phyloP scores from a whole-genome alignment of 495 filamentous ascomycete genomes.

The Daldinia grandis region DNA sequence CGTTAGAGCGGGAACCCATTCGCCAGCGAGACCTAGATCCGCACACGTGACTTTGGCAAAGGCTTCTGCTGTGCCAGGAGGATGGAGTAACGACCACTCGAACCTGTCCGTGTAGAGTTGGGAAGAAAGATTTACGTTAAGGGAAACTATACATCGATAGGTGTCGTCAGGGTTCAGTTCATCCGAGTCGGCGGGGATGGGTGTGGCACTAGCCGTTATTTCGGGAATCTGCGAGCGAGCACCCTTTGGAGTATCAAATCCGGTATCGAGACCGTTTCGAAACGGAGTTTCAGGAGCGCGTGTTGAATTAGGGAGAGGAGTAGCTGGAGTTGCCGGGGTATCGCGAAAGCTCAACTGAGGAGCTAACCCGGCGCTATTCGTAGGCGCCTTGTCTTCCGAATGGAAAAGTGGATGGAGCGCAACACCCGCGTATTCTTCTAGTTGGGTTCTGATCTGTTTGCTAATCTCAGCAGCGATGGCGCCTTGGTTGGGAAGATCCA shows the following conservation, averaged over 20 bases:
- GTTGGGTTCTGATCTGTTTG: conserved; percentile 89
- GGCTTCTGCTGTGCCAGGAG: conserved; percentile 86
- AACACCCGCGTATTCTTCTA: conserved; percentile 96
- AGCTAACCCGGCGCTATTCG: conserved; percentile 28
- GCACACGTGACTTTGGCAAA: conserved; percentile 93
- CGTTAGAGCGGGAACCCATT: conserved; percentile 93
- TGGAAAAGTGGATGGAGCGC: conserved; percentile 93
- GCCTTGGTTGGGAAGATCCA: conserved; percentile 83
- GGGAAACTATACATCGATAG: conserved; percentile 86
- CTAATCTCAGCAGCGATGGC: conserved; percentile 79
- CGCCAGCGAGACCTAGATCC: conserved; percentile 85
- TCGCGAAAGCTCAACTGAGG: conserved; percentile 50
- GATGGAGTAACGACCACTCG: conserved; percentile 96
- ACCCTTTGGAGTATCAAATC: conserved; percentile 45
- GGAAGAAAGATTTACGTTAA: conserved; percentile 93
- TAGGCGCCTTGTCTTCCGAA: conserved; percentile 50
- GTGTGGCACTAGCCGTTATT: conserved; percentile 62
- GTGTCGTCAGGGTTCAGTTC: conserved; percentile 86
- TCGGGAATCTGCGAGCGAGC: conserved; percentile 41
- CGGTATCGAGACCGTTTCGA: conserved; percentile 46
- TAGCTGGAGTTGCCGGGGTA: conserved; percentile 55
- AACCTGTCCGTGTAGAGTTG: conserved; percentile 96
- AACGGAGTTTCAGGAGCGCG: conserved; percentile 61
- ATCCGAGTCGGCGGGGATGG: conserved; percentile 60
- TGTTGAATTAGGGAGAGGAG: conserved; percentile 52